Percentiles rank a stretch among this genome's conserved stretches.
phyloP scores from a whole-genome alignment of 495 filamentous ascomycete species.

The Trichoderma erinaceum region DNA sequence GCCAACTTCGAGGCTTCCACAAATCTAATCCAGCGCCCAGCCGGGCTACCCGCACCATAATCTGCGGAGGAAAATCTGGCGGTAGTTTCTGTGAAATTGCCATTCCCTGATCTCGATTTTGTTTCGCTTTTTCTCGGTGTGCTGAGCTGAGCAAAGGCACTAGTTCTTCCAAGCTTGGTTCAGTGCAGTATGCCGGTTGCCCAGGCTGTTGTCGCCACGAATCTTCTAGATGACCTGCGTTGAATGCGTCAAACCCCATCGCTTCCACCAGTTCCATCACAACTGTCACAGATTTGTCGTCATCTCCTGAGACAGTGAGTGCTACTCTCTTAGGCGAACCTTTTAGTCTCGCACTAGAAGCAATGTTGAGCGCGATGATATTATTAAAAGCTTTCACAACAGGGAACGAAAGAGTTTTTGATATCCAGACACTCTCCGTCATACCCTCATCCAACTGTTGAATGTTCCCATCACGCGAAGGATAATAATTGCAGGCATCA shows the following conservation, averaged over 20 bases:
- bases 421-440: not conserved
- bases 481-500: not conserved
- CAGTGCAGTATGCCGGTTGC: not conserved
- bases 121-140: not conserved
- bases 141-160: not conserved
- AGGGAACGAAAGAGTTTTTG: not conserved
- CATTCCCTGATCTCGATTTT: slow-evolving; percentile 16
- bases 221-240: not conserved
- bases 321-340: not conserved
- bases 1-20: not conserved
- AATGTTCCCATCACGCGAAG: not conserved
- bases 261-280: not conserved
- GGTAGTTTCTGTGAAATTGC: not conserved
- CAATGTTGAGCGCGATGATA: not conserved
- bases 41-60: not conserved
- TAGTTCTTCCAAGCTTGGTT: not conserved
- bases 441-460: not conserved
- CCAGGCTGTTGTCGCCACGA: not conserved
- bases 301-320: not conserved
- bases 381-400: not conserved
- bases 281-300: not conserved
- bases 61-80: not conserved
- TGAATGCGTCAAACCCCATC: not conserved
- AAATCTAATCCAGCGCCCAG: not conserved
- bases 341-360: not conserved